A percentile compares a stretch with the other conserved stretches of the same genome.
Conservation (phyloP, 2,329 filamentous ascomycete species). For the Paracamarosporium sp. region DNA sequence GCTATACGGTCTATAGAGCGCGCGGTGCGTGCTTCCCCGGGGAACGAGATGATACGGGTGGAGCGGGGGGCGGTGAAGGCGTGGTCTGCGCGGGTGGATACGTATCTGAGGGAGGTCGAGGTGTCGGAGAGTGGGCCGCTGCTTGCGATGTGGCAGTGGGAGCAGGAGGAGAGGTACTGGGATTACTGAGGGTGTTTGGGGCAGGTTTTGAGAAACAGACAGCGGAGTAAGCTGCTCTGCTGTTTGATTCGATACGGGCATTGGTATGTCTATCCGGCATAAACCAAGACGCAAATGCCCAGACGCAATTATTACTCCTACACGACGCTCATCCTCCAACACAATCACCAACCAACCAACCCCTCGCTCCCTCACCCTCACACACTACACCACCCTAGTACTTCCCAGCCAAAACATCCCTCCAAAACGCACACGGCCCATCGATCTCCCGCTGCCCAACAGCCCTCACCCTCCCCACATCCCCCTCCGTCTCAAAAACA, state of each 20-base stretch:
- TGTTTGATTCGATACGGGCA: too few species aligned
- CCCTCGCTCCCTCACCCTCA: neutral
- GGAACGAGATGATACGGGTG: neutral
- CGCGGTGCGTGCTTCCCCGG: neutral
- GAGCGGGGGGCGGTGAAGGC: neutral
- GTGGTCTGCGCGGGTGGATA: neutral
- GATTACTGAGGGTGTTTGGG: neutral
- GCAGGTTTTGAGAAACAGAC: too few species aligned
- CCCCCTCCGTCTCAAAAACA: neutral
- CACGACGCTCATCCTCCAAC: too few species aligned
- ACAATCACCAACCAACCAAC: too few species aligned
- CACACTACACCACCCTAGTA: neutral
- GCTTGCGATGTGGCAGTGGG: neutral
- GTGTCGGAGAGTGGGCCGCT: neutral
- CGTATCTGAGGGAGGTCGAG: neutral
- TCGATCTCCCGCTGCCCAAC: constrained; percentile 5
- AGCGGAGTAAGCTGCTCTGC: too few species aligned
- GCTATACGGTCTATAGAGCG: neutral
- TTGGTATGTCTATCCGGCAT: too few species aligned
- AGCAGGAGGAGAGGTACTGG: neutral
- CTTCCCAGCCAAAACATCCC: neutral
- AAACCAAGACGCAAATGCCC: too few species aligned
- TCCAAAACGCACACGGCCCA: constrained; percentile 11
- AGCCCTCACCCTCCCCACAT: neutral
- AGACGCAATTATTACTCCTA: too few species aligned